Evolutionary conservation across 371 early-diverging fungal species (phyloP), one percentile per base, ranked within the genome.

Genomic region (Phascolomyces articulosus): DNA sequence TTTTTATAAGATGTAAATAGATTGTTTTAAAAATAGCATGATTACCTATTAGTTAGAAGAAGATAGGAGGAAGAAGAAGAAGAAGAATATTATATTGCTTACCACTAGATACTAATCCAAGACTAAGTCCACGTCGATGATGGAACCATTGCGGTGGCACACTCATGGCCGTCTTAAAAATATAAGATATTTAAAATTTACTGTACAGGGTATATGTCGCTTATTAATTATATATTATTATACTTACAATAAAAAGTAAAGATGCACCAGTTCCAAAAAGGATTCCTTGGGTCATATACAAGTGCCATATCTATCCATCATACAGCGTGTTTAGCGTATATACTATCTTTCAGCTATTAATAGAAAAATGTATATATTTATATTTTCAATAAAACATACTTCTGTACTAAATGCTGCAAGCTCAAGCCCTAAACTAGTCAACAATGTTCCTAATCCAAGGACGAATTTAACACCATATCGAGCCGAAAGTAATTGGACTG

Each of bases 101-200:
- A 34, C 34, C 34, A 11, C 34, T 79, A 20, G 88, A 85, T 31
- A 91, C 86, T 2, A 95, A 72, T 15, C 94, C 96, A 7, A 88
- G 82, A 15, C 91, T 93, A 58, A 95, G 66, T 0, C 90, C 90
- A 20, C 93, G 84, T 40, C 77, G 65, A 27, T 80, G 80, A 21
- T 63, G 63, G 71, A 94, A 95, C 91, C 90, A 93, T 62, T 91
- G 91, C 0, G 89, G 63, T 2, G 88, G 84, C 2, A 87, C 69
- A 11, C 78, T 56, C 58, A 85, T 66, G 18, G 63, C 67, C 18
- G 62, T 61, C 72, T 72, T 38, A 24, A 38, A 44, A 24, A 23
- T 51, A 10, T 51, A 2, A 55, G 55, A 23, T 21, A 53, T n/a
- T 51, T 41, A 34, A 24, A 49, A 1, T 15, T 23, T 20, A 26